These are phyloP conservation scores for Phytophthora citrophthora DNA, from an alignment of 352 stramenopile species.

Conservation along the genomic window DNA sequence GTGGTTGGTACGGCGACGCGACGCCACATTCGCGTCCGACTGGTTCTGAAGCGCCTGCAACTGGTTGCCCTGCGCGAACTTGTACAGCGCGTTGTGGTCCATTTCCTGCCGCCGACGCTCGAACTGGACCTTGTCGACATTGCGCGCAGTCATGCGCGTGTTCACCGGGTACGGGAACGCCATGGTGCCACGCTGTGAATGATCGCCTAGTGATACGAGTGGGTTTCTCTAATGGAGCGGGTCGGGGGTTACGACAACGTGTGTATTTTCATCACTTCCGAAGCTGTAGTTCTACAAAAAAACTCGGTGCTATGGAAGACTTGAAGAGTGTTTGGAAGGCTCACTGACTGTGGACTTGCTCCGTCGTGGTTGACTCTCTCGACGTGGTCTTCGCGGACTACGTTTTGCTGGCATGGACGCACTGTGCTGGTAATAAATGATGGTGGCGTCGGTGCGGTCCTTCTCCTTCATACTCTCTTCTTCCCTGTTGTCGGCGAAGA, in stretches of 20 bases:
- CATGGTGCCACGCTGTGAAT: conserved; percentile 46
- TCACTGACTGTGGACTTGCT: conserved; percentile 35
- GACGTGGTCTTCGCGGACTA: conserved; percentile 15
- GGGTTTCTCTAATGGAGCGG: conserved; percentile 4
- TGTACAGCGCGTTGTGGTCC: conserved; percentile 58
- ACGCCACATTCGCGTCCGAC: conserved; percentile 62
- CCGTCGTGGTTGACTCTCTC: conserved; percentile 13
- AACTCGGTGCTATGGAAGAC: conserved; percentile 8
- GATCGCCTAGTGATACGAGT: not conserved
- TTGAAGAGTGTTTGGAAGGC: conserved; percentile 17
- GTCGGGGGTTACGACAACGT: conserved; percentile 2
- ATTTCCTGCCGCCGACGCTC: conserved; percentile 66
- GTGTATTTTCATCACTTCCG: conserved; percentile 26
- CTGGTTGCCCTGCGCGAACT: conserved; percentile 65
- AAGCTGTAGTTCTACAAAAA: conserved; percentile 9
- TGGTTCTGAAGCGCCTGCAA: conserved; percentile 68
- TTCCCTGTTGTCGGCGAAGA: conserved; percentile 58
- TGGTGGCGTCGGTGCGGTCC: conserved; percentile 26
- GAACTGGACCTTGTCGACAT: conserved; percentile 67
- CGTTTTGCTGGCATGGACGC: conserved; percentile 23
- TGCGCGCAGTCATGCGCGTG: conserved; percentile 66
- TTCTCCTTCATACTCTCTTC: conserved; percentile 37
- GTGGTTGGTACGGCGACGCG: conserved; percentile 58
- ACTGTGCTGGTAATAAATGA: conserved; percentile 36
- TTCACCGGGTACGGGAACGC: conserved; percentile 63